Percentiles rank a stretch among this genome's conserved stretches.
phyloP scores from a whole-genome alignment of 495 filamentous ascomycete species.

The Daldinia caldariorum region DNA sequence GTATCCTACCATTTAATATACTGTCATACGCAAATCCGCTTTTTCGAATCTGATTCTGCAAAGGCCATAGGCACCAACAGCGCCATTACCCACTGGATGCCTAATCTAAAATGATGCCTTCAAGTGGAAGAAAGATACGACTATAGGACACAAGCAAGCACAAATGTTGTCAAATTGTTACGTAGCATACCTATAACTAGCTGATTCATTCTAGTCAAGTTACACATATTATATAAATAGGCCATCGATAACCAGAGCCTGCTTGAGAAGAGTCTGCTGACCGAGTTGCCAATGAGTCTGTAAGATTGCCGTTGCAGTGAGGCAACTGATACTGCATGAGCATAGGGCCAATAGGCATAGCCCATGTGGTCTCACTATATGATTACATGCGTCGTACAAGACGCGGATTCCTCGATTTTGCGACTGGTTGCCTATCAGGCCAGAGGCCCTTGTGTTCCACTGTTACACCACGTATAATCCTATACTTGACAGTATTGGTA shows the following conservation, averaged over 20 bases:
- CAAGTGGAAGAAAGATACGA: conserved; percentile 1
- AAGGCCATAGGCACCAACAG: background rate
- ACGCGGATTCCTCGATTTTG: conserved; percentile 1
- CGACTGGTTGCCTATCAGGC: background rate
- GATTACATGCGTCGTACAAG: conserved; percentile 18
- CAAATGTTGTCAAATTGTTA: background rate
- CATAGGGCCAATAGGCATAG: conserved; percentile 16
- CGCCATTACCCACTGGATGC: background rate
- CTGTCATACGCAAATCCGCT: background rate
- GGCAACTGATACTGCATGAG: conserved; percentile 16
- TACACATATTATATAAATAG: background rate
- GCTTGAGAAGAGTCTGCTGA: conserved; percentile 17
- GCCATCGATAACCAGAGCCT: background rate
- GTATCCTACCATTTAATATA: background rate
- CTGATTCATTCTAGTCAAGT: background rate
- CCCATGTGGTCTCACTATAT: conserved; percentile 28
- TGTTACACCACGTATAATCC: background rate
- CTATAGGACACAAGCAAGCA: background rate
- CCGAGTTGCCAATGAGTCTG: background rate
- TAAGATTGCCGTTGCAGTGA: conserved; percentile 24
- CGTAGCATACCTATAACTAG: background rate
- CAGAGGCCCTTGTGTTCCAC: conserved; percentile 16
- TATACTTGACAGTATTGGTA: background rate
- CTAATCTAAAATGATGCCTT: background rate
- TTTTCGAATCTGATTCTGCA: background rate